These are phyloP conservation scores for Lactarius sanguifluus DNA, from an alignment of 768 basidiomycete species.

Conservation along the genomic window DNA sequence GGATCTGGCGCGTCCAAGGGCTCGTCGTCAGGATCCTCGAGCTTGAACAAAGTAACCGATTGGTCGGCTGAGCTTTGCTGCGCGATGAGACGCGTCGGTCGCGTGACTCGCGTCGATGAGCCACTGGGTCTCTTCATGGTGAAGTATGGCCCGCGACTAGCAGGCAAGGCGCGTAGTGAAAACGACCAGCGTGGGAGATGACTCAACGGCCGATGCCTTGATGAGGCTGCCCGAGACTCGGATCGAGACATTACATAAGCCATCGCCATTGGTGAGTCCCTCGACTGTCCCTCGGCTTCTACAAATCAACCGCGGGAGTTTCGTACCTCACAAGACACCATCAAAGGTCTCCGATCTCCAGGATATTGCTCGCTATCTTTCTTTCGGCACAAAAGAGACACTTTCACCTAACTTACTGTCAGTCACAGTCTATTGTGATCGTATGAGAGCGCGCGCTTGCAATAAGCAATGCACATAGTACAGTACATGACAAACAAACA, in stretches of 20 bases:
- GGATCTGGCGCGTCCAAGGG: slow-evolving; percentile 12
- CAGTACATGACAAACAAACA: background rate
- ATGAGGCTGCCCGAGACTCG: background rate
- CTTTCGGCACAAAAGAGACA: background rate
- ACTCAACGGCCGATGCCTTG: too few relatives aligned
- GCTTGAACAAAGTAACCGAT: slow-evolving; percentile 29
- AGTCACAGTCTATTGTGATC: background rate
- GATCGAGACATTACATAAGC: background rate
- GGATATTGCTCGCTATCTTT: background rate
- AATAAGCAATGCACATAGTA: background rate
- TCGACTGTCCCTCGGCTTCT: too few relatives aligned
- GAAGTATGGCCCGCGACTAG: background rate
- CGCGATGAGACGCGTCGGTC: slow-evolving; percentile 12
- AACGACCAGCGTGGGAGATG: too few relatives aligned
- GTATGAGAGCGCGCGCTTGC: background rate
- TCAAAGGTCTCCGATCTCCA: background rate
- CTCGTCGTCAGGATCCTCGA: slow-evolving; percentile 25
- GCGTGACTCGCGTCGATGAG: background rate
- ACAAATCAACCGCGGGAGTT: background rate
- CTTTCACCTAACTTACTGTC: background rate
- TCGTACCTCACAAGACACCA: background rate
- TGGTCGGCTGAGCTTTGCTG: slow-evolving; percentile 24
- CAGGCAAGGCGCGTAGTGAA: background rate
- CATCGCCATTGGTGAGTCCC: background rate
- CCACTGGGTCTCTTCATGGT: slow-evolving; percentile 20